A percentile compares a stretch with the other conserved stretches of the same genome.
These are phyloP conservation scores for Xylaria venustula DNA, from an alignment of 495 filamentous ascomycete genomes.

Conservation along the genomic window DNA sequence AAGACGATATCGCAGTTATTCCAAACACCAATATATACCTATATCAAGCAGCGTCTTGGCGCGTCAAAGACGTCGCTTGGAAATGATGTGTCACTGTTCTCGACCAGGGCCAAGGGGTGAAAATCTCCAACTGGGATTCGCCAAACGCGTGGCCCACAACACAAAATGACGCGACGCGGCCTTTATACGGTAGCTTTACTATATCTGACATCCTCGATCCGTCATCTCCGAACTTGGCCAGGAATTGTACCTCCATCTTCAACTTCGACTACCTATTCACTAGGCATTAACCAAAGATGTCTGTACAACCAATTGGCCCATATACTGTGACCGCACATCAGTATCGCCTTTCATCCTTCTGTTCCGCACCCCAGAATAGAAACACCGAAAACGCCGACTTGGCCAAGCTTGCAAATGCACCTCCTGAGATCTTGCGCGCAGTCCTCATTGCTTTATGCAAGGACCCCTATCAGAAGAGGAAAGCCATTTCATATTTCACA, in stretches of 20 bases:
- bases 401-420: neutral
- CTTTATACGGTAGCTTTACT: no score
- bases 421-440: neutral
- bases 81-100: no score
- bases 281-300: no score
- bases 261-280: no score
- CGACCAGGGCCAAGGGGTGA: no score
- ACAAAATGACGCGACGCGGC: neutral
- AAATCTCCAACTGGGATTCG: neutral
- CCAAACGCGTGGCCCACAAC: neutral
- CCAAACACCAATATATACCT: no score
- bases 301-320: neutral
- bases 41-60: no score
- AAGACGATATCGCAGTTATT: no score
- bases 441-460: neutral
- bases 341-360: neutral
- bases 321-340: neutral
- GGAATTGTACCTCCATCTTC: no score
- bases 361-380: neutral
- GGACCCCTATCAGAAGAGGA: neutral
- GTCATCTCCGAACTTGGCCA: no score
- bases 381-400: neutral
- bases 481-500: neutral
- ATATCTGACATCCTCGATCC: no score
- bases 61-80: no score